Evolutionary conservation across 1,284 basidiomycete genomes (phyloP), one percentile per base, ranked within the genome.

Genomic region (Puccinia horiana): DNA sequence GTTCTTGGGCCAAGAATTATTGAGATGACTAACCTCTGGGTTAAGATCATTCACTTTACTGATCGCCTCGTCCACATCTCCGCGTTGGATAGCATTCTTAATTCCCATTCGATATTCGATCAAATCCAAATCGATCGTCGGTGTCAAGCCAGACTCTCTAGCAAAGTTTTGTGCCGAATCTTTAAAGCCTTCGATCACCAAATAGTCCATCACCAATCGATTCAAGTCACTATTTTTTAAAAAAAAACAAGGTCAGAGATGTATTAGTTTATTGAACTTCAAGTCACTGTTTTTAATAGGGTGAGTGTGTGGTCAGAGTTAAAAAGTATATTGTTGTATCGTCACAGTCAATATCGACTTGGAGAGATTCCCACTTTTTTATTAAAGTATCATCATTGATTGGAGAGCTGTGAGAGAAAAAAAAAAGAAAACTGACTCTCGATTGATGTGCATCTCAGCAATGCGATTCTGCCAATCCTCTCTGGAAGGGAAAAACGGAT

Each of bases 101-200:
- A 98, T 98, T 84, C 92, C 91, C 92, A 97, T 96, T 29, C 97
- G 90, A 84, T 93, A 94, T 87, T 96, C 93, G 83, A 99, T 97
- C 85, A 92, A 93, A 74, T 94, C 93, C 86, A 95, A 92, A 86
- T 98, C 95, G 67, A 95, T 85, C 8, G 85, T 90, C 0, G 92
- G 90, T 6, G 90, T 88, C 65, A 98, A 88, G 52, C 91, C 91
- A 1, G 95, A 93, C 87, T 99, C 96, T 76, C 91, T 90, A 83
- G 94, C 92, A 86, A 99, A 98, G 86, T 95, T 92, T 86, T 96
- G 93, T 0, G 97, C 96, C 0, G 97, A 95, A 32, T 94, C 92
- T 86, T 96, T 95, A 90, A 96, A 98, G 1, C 96, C 96, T 87
- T 98, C 96, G 81, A 97, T 95, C 83, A 98, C 93, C 82, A 99